Evolutionary conservation across 768 basidiomycete species (phyloP), one percentile per base, ranked within the genome.

Genomic region (Russula compacta): DNA sequence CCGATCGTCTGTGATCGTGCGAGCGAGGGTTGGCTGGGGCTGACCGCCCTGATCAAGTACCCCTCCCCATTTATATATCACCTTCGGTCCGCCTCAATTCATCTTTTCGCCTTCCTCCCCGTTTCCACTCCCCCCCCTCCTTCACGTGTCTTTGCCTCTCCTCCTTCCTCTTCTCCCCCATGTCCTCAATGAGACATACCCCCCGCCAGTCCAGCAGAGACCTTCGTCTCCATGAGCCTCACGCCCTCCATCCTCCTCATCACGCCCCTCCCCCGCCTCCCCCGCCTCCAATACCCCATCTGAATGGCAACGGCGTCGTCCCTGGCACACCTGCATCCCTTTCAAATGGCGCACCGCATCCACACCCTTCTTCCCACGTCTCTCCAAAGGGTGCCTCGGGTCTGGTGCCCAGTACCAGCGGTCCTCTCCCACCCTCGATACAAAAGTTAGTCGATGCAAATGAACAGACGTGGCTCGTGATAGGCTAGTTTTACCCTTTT

Each of bases 401-500:
- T 53, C 56, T 68, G 51, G 60, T 66, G 8, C 69, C 72, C 12
- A 53, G 32, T 43, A 64, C 66, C 29, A 64, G 43, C 32, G 48
- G 52, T 44, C 58, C 64, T 21, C 56, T 74, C 71, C 40, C 73
- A 72, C 63, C 81, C 32, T 66, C 84, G 55, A 83, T 90, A 61
- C 83, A 87, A 73, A 90, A 90, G 65, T 81, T 97, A 56, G 84
- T 87, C 21, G 76, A 80, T 39, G 91, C 93, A 53, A 95, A 97
- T 73, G 94, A 95, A 71, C 87, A 92, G 73, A 95, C 94, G 46
- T 97, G 94, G 94, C 83, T 94, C 64, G 77, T 95, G 68, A 94
- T 95, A 72, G 94, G 93, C 91, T 42, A 59, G 81, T 48, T 35
- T 29, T 60, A 61, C 43, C 50, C 46, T 43, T 61, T 59, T 58